Conservation (phyloP, 805 yeast species). For the Blastobotrys robertii region DNA sequence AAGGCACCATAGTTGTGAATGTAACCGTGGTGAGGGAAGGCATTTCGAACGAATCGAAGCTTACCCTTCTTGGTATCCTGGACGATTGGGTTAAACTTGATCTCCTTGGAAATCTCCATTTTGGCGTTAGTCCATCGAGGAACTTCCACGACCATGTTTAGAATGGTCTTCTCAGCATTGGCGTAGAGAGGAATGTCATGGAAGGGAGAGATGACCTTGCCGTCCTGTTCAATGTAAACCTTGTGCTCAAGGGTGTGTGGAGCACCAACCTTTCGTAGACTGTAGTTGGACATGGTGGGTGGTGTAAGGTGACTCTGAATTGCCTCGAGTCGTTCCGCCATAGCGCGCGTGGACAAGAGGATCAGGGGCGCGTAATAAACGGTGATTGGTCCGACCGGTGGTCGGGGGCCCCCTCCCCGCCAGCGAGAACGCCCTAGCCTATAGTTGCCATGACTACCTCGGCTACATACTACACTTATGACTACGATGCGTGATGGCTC, state of each 20-base stretch:
- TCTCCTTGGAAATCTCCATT: conserved; percentile 84
- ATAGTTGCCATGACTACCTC: too few relatives aligned
- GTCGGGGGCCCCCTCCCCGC: too few relatives aligned
- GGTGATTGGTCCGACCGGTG: too few relatives aligned
- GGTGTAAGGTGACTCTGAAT: background rate
- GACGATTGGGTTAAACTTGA: conserved; percentile 78
- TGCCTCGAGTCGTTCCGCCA: too few relatives aligned
- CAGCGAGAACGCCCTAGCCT: too few relatives aligned
- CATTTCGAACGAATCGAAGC: conserved; percentile 90
- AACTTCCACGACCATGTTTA: conserved; percentile 90
- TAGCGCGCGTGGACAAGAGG: too few relatives aligned
- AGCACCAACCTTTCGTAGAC: conserved; percentile 91
- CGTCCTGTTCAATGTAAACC: conserved; percentile 85
- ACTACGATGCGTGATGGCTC: too few relatives aligned
- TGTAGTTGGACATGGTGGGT: conserved; percentile 37
- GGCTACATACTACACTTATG: too few relatives aligned
- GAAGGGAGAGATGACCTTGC: conserved; percentile 91
- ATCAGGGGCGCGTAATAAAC: too few relatives aligned
- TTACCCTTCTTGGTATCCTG: conserved; percentile 98
- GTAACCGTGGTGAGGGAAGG: conserved; percentile 98
- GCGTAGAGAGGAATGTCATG: conserved; percentile 91
- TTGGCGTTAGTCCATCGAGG: conserved; percentile 99
- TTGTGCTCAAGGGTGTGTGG: conserved; percentile 91
- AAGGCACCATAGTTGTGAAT: conserved; percentile 98
- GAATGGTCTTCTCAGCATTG: conserved; percentile 79